Percentiles rank a stretch among this genome's conserved stretches.
Conservation (phyloP, 2,329 filamentous ascomycete species). For the Penicillium brasilianum region DNA sequence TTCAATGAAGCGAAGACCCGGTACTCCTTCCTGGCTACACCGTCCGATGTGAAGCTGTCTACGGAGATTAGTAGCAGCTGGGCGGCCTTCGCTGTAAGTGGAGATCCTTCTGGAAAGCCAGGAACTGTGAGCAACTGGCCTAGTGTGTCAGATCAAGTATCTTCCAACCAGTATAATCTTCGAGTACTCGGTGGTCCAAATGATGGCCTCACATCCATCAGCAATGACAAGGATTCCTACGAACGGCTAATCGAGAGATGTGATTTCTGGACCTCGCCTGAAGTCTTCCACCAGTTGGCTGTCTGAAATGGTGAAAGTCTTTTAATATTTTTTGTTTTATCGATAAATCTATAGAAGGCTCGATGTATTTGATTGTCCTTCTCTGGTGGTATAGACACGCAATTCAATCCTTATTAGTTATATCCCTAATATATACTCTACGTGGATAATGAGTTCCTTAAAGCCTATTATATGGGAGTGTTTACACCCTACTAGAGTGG, state of each 20-base stretch:
- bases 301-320: too few relatives aligned
- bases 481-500: too few relatives aligned
- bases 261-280: slow-evolving; percentile 18
- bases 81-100: slow-evolving; percentile 18
- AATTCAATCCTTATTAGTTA: too few relatives aligned
- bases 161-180: neutral
- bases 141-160: neutral
- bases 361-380: too few relatives aligned
- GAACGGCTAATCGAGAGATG: slow-evolving; percentile 14
- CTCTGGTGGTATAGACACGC: too few relatives aligned
- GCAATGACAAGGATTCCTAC: slow-evolving; percentile 1
- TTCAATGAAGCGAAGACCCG: slow-evolving; percentile 18
- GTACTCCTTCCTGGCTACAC: slow-evolving; percentile 11
- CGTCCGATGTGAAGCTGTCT: slow-evolving; percentile 9
- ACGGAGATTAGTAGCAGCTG: slow-evolving; percentile 20
- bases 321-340: too few relatives aligned
- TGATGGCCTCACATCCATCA: slow-evolving; percentile 3
- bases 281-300: slow-evolving; percentile 10
- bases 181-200: slow-evolving; percentile 14
- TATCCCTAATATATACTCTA: too few relatives aligned
- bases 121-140: slow-evolving; percentile 10
- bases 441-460: too few relatives aligned
- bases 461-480: too few relatives aligned
- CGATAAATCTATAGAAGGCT: too few relatives aligned
- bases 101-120: slow-evolving; percentile 9